A percentile compares a stretch with the other conserved stretches of the same genome.
phyloP scores from a whole-genome alignment of 2,329 filamentous ascomycete genomes.

The Fusarium sp. region DNA sequence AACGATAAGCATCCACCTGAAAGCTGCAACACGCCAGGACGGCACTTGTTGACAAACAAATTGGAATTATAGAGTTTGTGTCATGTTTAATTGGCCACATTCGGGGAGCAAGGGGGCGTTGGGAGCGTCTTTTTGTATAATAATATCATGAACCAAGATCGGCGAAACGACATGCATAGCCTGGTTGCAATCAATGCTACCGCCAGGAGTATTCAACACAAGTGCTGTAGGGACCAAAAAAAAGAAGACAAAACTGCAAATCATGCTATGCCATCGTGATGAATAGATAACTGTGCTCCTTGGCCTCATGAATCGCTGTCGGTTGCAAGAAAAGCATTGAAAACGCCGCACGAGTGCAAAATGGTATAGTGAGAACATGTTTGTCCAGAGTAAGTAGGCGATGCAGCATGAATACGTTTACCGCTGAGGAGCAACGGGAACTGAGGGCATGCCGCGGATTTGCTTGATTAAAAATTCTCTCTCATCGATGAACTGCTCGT shows the following conservation, averaged over 20 bases:
- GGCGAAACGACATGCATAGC: conserved; percentile 17
- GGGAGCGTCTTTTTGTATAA: conserved; percentile 42
- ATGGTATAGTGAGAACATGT: conserved; percentile 14
- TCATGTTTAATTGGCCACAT: conserved; percentile 34
- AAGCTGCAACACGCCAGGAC: not conserved
- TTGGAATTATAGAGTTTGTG: conserved; percentile 39
- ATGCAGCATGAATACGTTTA: conserved; percentile 31
- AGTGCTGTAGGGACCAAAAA: conserved; percentile 10
- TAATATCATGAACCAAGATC: conserved; percentile 39
- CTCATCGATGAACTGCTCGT: conserved; percentile 98
- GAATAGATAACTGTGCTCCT: conserved; percentile 17
- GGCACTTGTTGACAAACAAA: conserved; percentile 6
- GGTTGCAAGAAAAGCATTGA: conserved; percentile 9
- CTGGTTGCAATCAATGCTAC: conserved; percentile 17
- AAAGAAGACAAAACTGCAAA: conserved; percentile 14
- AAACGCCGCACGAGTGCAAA: conserved; percentile 24
- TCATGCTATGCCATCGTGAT: conserved; percentile 24
- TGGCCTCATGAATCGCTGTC: conserved; percentile 13
- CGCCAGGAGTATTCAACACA: conserved; percentile 11
- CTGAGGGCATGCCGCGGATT: conserved; percentile 76
- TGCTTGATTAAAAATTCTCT: conserved; percentile 97
- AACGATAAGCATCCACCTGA: conserved; percentile 47
- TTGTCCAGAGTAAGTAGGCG: not conserved
- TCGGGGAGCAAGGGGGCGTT: conserved; percentile 41
- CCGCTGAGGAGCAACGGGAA: conserved; percentile 64